Conservation (phyloP, 371 early-diverging fungal genomes). For the Rhizopus stolonifer region DNA sequence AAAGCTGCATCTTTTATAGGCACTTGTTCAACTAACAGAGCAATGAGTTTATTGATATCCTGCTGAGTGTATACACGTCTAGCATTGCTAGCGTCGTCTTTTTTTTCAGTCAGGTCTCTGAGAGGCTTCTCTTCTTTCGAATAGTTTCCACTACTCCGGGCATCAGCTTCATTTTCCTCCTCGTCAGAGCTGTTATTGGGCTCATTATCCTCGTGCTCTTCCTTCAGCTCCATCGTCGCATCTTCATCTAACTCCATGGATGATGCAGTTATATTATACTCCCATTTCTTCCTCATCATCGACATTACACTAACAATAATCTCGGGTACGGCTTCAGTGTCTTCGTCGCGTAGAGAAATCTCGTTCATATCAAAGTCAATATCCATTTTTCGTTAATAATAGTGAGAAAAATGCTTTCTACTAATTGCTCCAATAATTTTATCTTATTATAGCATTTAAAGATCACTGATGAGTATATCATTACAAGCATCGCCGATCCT, state of each 20-base stretch:
- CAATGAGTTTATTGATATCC: conserved; percentile 4
- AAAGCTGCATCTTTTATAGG: conserved; percentile 10
- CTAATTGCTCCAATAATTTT: too few species aligned
- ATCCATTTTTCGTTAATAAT: background rate
- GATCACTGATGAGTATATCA: too few species aligned
- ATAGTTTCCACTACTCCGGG: conserved; percentile 3
- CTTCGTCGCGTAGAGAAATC: conserved; percentile 14
- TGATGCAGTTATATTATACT: conserved; percentile 12
- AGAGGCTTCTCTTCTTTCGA: conserved; percentile 20
- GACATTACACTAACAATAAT: conserved; percentile 18
- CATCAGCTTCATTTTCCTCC: conserved; percentile 7
- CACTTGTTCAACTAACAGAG: conserved; percentile 7
- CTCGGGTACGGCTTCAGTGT: conserved; percentile 11
- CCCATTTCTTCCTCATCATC: conserved; percentile 16
- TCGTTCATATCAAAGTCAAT: conserved; percentile 12
- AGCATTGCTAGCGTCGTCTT: conserved; percentile 7
- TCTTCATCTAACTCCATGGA: conserved; percentile 16
- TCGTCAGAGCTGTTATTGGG: conserved; percentile 6
- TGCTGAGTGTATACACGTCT: conserved; percentile 14
- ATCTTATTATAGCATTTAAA: too few species aligned
- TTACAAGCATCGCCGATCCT: too few species aligned
- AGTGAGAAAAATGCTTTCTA: too few species aligned
- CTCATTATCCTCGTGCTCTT: conserved; percentile 8
- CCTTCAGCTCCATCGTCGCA: conserved; percentile 11
- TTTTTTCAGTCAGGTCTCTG: conserved; percentile 14